A percentile compares a stretch with the other conserved stretches of the same genome.
phyloP scores from a whole-genome alignment of 2,329 filamentous ascomycete genomes.

The Colletotrichum sojae region DNA sequence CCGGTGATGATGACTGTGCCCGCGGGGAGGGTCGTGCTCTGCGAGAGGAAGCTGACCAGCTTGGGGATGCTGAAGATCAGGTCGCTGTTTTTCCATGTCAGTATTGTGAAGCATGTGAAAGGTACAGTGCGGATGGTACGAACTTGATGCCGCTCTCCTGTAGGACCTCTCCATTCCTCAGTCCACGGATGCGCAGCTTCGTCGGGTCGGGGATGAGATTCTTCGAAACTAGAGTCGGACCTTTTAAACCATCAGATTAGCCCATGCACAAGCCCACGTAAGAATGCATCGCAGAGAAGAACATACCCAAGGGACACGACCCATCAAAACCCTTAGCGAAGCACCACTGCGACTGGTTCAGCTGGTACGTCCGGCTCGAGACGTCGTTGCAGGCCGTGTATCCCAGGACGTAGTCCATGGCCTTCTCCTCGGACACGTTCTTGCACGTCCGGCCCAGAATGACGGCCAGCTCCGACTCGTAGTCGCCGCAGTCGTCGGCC shows the following conservation, averaged over 20 bases:
- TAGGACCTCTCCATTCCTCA: slow-evolving; percentile 66
- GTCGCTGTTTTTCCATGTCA: slow-evolving; percentile 55
- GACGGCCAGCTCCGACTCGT: slow-evolving; percentile 71
- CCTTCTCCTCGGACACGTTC: slow-evolving; percentile 70
- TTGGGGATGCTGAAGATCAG: slow-evolving; percentile 67
- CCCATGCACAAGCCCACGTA: background rate
- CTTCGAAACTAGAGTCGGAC: slow-evolving; percentile 64
- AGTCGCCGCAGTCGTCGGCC: slow-evolving; percentile 68
- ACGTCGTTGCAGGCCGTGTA: slow-evolving; percentile 77
- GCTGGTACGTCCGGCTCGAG: slow-evolving; percentile 70
- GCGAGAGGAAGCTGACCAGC: slow-evolving; percentile 59
- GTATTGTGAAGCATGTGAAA: slow-evolving; percentile 51
- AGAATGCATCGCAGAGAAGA: background rate
- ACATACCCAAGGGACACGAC: slow-evolving; percentile 60
- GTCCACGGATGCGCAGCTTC: slow-evolving; percentile 56
- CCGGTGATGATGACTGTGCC: slow-evolving; percentile 61
- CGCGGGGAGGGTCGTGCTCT: slow-evolving; percentile 57
- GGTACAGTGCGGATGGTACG: slow-evolving; percentile 28
- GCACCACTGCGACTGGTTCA: slow-evolving; percentile 68
- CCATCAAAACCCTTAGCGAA: slow-evolving; percentile 72
- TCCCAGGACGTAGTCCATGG: slow-evolving; percentile 72
- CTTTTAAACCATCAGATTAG: slow-evolving; percentile 43
- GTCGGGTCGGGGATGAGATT: slow-evolving; percentile 57
- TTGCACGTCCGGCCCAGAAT: slow-evolving; percentile 65
- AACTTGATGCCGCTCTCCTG: slow-evolving; percentile 58